Base-by-base conservation (phyloP, 2,329 filamentous ascomycete genomes). In the Fusarium nanum region DNA sequence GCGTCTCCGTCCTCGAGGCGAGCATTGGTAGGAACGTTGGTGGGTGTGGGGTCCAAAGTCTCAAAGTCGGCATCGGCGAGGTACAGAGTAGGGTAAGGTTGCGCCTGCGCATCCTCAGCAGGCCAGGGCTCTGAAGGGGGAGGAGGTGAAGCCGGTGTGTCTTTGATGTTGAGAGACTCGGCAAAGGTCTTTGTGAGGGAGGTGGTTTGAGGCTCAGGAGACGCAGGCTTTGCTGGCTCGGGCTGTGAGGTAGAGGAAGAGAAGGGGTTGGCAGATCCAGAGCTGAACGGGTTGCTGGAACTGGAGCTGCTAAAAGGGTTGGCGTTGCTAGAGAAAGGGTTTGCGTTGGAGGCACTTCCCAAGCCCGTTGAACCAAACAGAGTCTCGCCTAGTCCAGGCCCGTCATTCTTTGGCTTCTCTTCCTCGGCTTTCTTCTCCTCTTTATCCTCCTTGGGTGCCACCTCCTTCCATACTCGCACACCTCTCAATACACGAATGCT, bases 31-130 rank as follows among this genome's bases (percentile, higher is more conserved):
- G 83, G 84, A 37, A 85, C 85, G 45, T 86, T 85, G 3, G 70
- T 65, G 0, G 87, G 86, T 4, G 77, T 83, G 74, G 71, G 89
- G 67, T 93, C 93, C 27, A 98, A 87, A 6, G 92, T 92, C 80
- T 99, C 96, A 81, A 93, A 97, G 76, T 97, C 95, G 54, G 95
- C 95, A 73, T 98, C 96, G 53, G 91, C 85, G 46, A 95, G 89
- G 82, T 93, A 93, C 76, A 91, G 92, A 30, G 87, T 82, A 1
- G 93, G 91, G 80, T 94, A 98, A 0, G 93, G 84, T 2, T 84
- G 66, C 0, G 93, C 92, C 71, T 92, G 91, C 0, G 85, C 81
- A 3, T 88, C 84, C 41, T 84, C 81, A 14, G 86, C 77, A 1
- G 95, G 95, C 94, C 94, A 98, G 11, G 93, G 91, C 71, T 93